Conservation (phyloP, 163 green algal genomes). For the Smithsoniella earleae region DNA sequence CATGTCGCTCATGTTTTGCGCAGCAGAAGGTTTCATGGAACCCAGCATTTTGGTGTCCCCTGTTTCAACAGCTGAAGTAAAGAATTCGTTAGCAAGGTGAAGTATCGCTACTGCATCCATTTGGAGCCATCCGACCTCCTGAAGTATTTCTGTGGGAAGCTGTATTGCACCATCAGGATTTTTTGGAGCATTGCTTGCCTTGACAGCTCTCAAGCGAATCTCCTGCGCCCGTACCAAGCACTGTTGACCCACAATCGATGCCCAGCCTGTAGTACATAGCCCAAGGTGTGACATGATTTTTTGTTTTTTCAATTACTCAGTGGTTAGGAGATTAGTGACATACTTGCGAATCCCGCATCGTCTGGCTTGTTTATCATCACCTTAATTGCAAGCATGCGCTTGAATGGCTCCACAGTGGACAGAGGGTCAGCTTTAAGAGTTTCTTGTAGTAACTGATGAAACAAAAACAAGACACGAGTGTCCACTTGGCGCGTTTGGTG, state of each 20-base stretch:
- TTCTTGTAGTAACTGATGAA: constrained; percentile 6
- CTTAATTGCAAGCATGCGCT: constrained; percentile 20
- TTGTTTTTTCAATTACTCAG: too few species aligned
- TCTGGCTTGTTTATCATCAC: constrained; percentile 2
- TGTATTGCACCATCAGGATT: neutral
- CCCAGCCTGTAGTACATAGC: constrained; percentile 21
- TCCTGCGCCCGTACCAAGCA: neutral
- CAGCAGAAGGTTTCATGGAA: neutral
- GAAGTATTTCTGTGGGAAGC: neutral
- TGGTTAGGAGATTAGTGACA: too few species aligned
- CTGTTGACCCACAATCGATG: constrained; percentile 12
- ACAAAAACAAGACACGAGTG: neutral
- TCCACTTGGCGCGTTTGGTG: constrained; percentile 6
- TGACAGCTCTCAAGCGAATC: neutral
- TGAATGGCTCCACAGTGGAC: constrained; percentile 4
- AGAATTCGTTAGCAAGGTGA: constrained; percentile 6
- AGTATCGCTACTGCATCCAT: constrained; percentile 14
- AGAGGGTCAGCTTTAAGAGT: neutral
- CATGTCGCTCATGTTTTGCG: constrained; percentile 14
- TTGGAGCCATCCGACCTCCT: neutral
- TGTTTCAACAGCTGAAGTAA: neutral
- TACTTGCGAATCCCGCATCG: constrained; percentile 10
- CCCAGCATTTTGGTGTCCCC: constrained; percentile 15
- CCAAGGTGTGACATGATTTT: too few species aligned
- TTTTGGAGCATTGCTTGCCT: neutral